Evolutionary conservation across 352 stramenopile genomes (phyloP).

Genomic region (Phytophthora tubulina): DNA sequence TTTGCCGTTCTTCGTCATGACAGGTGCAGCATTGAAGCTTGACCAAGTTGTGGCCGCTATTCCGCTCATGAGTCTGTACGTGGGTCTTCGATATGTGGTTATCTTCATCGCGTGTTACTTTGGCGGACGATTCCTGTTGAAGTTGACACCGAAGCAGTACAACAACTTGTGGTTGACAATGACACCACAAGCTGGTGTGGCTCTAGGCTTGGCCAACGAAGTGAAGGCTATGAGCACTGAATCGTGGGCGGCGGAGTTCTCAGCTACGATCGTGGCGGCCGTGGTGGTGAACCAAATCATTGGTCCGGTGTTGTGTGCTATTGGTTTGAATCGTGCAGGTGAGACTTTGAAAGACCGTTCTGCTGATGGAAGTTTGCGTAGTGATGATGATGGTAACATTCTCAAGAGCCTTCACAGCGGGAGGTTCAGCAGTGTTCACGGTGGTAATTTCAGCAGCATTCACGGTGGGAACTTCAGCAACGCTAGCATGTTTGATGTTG

Average conservation of each 20-base stretch:
- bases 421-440: constrained; percentile 14
- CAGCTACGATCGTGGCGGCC: constrained; percentile 69
- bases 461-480: constrained; percentile 13
- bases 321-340: constrained; percentile 59
- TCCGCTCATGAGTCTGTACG: constrained; percentile 72
- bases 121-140: constrained; percentile 64
- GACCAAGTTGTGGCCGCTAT: constrained; percentile 68
- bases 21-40: constrained; percentile 67
- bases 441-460: constrained; percentile 8
- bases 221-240: constrained; percentile 65
- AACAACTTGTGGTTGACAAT: constrained; percentile 81
- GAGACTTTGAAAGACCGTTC: constrained; percentile 51
- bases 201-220: constrained; percentile 69
- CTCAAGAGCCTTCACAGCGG: constrained; percentile 19
- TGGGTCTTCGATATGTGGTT: constrained; percentile 61
- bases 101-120: constrained; percentile 76
- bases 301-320: constrained; percentile 63
- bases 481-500: constrained; percentile 23
- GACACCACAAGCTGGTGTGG: constrained; percentile 72
- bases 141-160: constrained; percentile 65
- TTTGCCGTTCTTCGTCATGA: constrained; percentile 82
- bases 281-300: constrained; percentile 81
- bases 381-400: constrained; percentile 16
- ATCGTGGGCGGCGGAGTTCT: constrained; percentile 64
- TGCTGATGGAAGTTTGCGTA: not conserved